Evolutionary conservation across 116 monocot genomes (phyloP).

Genomic region (Phalaenopsis hybrid): DNA sequence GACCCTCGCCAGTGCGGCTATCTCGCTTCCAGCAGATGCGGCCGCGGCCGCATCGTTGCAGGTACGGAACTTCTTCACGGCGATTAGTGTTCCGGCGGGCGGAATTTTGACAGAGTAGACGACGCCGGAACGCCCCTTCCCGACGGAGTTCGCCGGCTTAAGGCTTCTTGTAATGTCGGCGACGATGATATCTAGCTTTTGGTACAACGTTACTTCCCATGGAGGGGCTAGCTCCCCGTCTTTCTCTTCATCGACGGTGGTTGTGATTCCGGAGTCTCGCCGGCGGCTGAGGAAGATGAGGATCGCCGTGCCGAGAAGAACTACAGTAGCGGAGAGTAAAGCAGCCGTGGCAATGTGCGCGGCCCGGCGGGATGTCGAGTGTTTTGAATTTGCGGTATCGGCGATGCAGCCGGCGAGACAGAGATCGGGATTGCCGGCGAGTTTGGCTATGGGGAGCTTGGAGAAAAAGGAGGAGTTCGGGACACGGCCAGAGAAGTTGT

Average conservation of each 20-base stretch:
- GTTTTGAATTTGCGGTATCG: not conserved
- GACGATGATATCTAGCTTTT: slow-evolving; percentile 55
- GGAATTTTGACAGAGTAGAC: slow-evolving; percentile 51
- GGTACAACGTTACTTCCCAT: slow-evolving; percentile 83
- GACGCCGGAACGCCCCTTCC: slow-evolving; percentile 58
- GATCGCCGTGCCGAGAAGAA: slow-evolving; percentile 20
- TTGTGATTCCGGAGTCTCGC: not conserved
- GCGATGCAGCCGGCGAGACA: slow-evolving; percentile 35
- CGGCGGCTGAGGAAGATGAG: slow-evolving; percentile 19
- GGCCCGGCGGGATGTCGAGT: slow-evolving; percentile 12
- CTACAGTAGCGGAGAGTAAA: slow-evolving; percentile 38
- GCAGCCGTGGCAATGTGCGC: slow-evolving; percentile 39
- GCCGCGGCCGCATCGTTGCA: slow-evolving; percentile 32
- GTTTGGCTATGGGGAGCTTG: slow-evolving; percentile 52
- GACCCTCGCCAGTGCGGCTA: slow-evolving; percentile 34
- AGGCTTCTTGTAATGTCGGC: slow-evolving; percentile 39
- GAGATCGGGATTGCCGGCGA: slow-evolving; percentile 59
- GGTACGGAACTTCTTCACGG: slow-evolving; percentile 64
- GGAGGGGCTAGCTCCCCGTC: slow-evolving; percentile 56
- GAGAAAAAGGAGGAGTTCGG: slow-evolving; percentile 58
- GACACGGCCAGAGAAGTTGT: slow-evolving; percentile 65
- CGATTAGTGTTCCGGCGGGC: slow-evolving; percentile 37
- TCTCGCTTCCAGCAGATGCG: slow-evolving; percentile 44
- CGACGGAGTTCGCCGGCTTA: slow-evolving; percentile 40
- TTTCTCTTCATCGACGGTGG: slow-evolving; percentile 27